Evolutionary conservation across 176 grass and related monocot genomes (phyloP).

Genomic region (Metroxylon sagu): DNA sequence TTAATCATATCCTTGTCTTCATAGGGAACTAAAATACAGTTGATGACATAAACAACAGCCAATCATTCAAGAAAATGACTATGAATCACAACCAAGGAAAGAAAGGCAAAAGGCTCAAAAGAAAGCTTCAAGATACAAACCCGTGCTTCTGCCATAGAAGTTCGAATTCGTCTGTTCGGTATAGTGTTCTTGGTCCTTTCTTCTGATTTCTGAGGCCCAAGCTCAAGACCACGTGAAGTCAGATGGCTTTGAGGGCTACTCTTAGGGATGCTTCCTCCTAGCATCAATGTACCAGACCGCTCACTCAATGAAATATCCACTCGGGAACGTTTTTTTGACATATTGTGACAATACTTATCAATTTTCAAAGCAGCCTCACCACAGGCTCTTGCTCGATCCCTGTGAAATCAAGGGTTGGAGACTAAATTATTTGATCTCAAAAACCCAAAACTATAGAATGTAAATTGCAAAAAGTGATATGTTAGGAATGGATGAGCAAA

Average conservation of each 20-base stretch:
- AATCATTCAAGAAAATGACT: conserved; percentile 8
- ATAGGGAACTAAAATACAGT: too few species aligned
- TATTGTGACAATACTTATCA: conserved; percentile 37
- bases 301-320: conserved; percentile 54
- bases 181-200: conserved; percentile 47
- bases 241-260: conserved; percentile 33
- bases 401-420: conserved; percentile 6
- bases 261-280: conserved; percentile 44
- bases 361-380: conserved; percentile 44
- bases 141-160: conserved; percentile 47
- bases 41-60: too few species aligned
- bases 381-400: conserved; percentile 44
- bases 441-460: too few species aligned
- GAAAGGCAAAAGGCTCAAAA: conserved; percentile 14
- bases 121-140: conserved; percentile 21
- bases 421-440: too few species aligned
- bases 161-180: conserved; percentile 59
- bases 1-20: too few species aligned
- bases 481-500: too few species aligned
- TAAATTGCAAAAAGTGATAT: too few species aligned
- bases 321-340: conserved; percentile 51
- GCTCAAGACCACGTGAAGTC: conserved; percentile 48
- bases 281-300: conserved; percentile 28
- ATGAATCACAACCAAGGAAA: conserved; percentile 7
- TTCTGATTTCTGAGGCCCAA: conserved; percentile 56